Conservation (phyloP, 2,329 filamentous ascomycete species). For the Talaromyces albobiverticillius region DNA sequence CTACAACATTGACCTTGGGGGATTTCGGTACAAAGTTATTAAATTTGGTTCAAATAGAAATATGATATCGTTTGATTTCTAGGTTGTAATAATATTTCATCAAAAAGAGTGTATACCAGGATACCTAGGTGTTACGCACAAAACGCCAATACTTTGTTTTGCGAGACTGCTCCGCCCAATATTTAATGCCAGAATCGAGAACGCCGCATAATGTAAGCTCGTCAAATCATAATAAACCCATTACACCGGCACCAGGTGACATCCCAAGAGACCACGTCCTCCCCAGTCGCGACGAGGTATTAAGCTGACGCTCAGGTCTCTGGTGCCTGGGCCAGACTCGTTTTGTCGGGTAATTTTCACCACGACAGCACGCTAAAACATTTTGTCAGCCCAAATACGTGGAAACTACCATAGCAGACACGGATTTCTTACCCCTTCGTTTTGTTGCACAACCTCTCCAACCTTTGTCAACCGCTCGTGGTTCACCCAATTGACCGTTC, state of each 20-base stretch:
- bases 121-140: too few species aligned
- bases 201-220: not conserved
- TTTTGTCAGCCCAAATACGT: slow-evolving; percentile 3
- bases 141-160: not conserved
- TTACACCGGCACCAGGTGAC: slow-evolving; percentile 80
- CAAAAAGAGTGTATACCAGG: too few species aligned
- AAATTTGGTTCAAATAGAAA: too few species aligned
- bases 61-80: too few species aligned
- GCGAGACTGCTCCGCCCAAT: not conserved
- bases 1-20: too few species aligned
- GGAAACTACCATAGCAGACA: not conserved
- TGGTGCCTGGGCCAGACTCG: slow-evolving; percentile 42
- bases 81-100: too few species aligned
- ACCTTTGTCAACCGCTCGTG: slow-evolving; percentile 83
- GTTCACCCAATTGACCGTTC: slow-evolving; percentile 76
- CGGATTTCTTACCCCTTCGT: slow-evolving; percentile 70
- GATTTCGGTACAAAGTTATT: too few species aligned
- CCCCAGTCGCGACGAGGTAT: slow-evolving; percentile 82
- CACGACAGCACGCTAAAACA: slow-evolving; percentile 62
- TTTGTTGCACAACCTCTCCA: slow-evolving; percentile 83
- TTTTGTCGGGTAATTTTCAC: slow-evolving; percentile 62
- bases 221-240: not conserved
- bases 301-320: slow-evolving; percentile 66
- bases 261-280: slow-evolving; percentile 83
- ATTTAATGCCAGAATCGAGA: not conserved